These are phyloP conservation scores for Rutstroemia sp. DNA, from an alignment of 2,329 filamentous ascomycete species.

Conservation along the genomic window DNA sequence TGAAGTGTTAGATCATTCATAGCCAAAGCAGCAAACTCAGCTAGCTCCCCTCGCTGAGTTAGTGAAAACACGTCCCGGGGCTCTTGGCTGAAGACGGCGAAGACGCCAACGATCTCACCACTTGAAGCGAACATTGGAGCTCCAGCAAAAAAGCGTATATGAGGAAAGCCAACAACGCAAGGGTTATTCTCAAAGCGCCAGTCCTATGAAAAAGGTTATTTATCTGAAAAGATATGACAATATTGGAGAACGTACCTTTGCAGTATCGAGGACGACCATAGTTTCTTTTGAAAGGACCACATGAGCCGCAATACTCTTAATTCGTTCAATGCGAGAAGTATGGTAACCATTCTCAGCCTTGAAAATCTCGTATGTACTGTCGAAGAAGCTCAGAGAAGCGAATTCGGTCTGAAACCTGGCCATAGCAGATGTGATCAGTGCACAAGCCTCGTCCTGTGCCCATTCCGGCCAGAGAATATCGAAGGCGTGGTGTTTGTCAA, in stretches of 20 bases:
- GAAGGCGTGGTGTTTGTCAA: conserved; percentile 17
- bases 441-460: conserved; percentile 15
- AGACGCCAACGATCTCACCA: conserved; percentile 27
- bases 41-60: conserved; percentile 22
- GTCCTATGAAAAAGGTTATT: conserved; percentile 24
- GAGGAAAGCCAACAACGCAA: conserved; percentile 21
- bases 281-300: conserved; percentile 29
- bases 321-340: conserved; percentile 21
- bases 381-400: conserved; percentile 31
- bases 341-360: conserved; percentile 28
- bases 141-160: conserved; percentile 32
- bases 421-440: conserved; percentile 21
- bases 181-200: conserved; percentile 32
- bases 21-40: conserved; percentile 20
- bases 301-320: conserved; percentile 31
- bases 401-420: conserved; percentile 23
- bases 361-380: conserved; percentile 27
- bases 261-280: conserved; percentile 30
- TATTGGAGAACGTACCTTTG: conserved; percentile 21
- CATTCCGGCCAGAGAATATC: conserved; percentile 20
- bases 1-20: conserved; percentile 15
- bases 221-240: not conserved
- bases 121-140: conserved; percentile 29
- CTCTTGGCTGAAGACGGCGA: conserved; percentile 26
- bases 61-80: conserved; percentile 25